Percentiles rank a stretch among this genome's conserved stretches.
phyloP scores from a whole-genome alignment of 2,329 filamentous ascomycete genomes.

The Trichoderma harzianum region DNA sequence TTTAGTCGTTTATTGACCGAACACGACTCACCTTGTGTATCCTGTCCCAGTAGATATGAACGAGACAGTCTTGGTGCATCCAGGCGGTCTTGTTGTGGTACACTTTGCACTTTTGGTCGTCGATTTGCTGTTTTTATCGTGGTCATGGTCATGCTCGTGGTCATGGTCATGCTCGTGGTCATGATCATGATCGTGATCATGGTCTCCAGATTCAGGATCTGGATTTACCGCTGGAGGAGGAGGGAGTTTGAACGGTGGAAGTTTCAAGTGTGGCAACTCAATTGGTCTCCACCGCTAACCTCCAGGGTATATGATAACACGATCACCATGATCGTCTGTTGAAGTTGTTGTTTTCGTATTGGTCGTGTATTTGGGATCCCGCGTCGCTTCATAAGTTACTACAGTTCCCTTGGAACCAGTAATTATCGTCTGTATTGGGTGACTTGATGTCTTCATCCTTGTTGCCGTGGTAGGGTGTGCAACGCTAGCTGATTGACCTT shows the following conservation, averaged over 20 bases:
- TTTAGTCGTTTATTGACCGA: neutral
- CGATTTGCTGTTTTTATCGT: neutral
- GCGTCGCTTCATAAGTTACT: neutral
- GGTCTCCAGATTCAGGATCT: neutral
- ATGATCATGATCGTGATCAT: neutral
- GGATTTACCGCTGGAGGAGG: neutral
- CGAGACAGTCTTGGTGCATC: neutral
- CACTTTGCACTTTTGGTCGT: neutral
- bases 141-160: neutral
- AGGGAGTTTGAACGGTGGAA: neutral
- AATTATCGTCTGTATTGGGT: neutral
- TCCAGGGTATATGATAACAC: neutral
- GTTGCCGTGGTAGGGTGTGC: neutral
- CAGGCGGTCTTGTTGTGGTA: neutral
- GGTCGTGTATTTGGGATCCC: neutral
- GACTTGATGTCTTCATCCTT: neutral
- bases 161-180: neutral
- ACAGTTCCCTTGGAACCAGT: neutral
- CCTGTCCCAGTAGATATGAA: neutral
- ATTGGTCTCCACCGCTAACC: neutral
- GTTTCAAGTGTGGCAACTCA: neutral
- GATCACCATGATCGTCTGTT: neutral
- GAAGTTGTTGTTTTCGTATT: neutral
- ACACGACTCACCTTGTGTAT: neutral
- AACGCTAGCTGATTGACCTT: neutral